Conservation (phyloP, 1,139 yeast species). For the Sugiyamaella xylanicola region DNA sequence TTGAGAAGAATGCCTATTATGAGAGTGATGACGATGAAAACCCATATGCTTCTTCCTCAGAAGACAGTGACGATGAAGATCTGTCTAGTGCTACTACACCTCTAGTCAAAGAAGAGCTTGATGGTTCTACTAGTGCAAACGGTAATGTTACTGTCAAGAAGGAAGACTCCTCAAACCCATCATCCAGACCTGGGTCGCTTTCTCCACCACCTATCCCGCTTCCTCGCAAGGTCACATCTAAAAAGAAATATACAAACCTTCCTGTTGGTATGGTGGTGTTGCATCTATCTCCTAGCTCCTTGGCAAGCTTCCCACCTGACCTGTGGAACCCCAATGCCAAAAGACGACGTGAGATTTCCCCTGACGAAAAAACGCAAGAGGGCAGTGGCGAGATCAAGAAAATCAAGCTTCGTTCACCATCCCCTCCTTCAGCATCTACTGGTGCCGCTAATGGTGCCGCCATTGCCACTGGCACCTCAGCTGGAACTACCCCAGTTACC, state of each 20-base stretch:
- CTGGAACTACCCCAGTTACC: conserved; percentile 15
- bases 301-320: conserved; percentile 73
- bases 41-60: conserved; percentile 71
- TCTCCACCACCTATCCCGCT: conserved; percentile 13
- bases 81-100: conserved; percentile 21
- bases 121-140: background rate
- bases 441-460: conserved; percentile 37
- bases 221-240: conserved; percentile 23
- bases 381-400: conserved; percentile 44
- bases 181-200: conserved; percentile 1
- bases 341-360: conserved; percentile 45
- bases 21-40: conserved; percentile 84
- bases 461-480: conserved; percentile 34
- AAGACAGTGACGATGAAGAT: conserved; percentile 37
- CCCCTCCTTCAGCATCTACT: conserved; percentile 17
- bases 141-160: conserved; percentile 1
- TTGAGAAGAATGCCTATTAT: conserved; percentile 87
- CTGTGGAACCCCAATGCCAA: conserved; percentile 77
- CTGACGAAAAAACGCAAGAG: conserved; percentile 23
- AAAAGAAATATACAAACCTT: conserved; percentile 41
- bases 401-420: conserved; percentile 43
- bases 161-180: conserved; percentile 6
- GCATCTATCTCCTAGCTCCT: conserved; percentile 62
- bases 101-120: conserved; percentile 23
- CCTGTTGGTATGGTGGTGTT: conserved; percentile 70